A percentile compares a stretch with the other conserved stretches of the same genome.
Evolutionary conservation across 164 flowering plant genomes (phyloP).

Genomic region (Magnolia officinalis): DNA sequence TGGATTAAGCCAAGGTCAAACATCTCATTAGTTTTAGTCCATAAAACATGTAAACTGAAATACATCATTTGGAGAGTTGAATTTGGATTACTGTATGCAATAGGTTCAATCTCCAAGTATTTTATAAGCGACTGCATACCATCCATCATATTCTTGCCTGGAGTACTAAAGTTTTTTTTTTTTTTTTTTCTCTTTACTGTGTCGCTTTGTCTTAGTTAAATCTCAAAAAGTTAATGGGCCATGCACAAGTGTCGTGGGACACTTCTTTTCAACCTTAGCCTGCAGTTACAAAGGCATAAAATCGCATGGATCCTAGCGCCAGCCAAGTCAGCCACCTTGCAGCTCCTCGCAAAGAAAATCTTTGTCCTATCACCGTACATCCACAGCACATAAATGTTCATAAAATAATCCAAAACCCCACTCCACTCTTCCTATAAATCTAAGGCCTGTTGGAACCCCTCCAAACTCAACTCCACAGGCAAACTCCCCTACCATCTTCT

Average conservation of each 20-base stretch:
- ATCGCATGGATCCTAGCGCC: slow-evolving; percentile 12
- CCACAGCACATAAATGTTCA: slow-evolving; percentile 22
- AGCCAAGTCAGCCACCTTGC: slow-evolving; percentile 19
- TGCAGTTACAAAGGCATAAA: background rate
- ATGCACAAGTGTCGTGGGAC: background rate
- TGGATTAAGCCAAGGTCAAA: too few species aligned
- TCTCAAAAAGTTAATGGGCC: background rate
- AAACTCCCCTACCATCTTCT: background rate
- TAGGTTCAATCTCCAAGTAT: too few species aligned
- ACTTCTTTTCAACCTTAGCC: background rate
- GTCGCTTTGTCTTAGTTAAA: background rate
- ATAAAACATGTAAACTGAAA: too few species aligned
- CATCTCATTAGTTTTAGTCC: too few species aligned
- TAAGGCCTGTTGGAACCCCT: slow-evolving; percentile 2
- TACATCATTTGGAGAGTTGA: too few species aligned
- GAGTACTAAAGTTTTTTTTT: too few species aligned
- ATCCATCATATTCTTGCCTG: too few species aligned
- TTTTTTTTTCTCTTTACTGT: background rate
- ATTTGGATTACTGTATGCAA: too few species aligned
- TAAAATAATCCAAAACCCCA: background rate
- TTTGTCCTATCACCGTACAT: slow-evolving; percentile 20
- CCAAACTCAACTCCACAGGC: slow-evolving; percentile 7
- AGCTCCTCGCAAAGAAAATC: slow-evolving; percentile 14
- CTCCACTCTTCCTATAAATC: background rate
- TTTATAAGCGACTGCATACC: too few species aligned